Evolutionary conservation across 352 stramenopile species (phyloP).

Genomic region (Aphanomyces invadans): DNA sequence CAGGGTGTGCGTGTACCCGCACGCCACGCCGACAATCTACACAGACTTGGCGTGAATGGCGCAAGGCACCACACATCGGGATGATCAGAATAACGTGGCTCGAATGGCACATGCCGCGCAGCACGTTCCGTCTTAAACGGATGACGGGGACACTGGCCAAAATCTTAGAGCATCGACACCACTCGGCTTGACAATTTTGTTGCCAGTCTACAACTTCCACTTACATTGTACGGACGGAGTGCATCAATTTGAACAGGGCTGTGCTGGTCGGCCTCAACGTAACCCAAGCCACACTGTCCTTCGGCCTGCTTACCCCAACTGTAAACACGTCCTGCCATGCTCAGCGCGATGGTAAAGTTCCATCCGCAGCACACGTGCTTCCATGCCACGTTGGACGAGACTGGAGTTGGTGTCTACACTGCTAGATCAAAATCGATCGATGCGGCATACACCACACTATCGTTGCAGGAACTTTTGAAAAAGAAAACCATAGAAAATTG

Average conservation of each 20-base stretch:
- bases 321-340: constrained; percentile 42
- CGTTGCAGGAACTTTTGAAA: no score
- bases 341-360: constrained; percentile 71
- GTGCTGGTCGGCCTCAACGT: constrained; percentile 72
- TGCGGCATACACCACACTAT: no score
- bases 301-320: constrained; percentile 84
- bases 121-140: no score
- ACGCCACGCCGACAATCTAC: constrained; percentile 57
- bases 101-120: no score
- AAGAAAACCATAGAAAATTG: neutral
- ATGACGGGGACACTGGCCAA: no score
- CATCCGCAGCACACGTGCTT: constrained; percentile 41
- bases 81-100: no score
- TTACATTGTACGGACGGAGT: constrained; percentile 8
- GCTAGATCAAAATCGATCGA: no score
- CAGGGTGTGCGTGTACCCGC: constrained; percentile 83
- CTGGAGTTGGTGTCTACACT: constrained; percentile 6
- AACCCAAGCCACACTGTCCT: constrained; percentile 77
- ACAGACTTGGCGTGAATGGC: no score
- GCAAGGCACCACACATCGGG: no score
- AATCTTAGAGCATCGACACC: no score
- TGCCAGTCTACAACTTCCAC: neutral
- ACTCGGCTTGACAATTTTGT: no score
- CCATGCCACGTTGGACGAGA: neutral
- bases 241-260: constrained; percentile 4